A percentile compares a stretch with the other conserved stretches of the same genome.
These are phyloP conservation scores for Funneliformis caledonium DNA, from an alignment of 371 early-diverging fungal genomes.

Conservation along the genomic window DNA sequence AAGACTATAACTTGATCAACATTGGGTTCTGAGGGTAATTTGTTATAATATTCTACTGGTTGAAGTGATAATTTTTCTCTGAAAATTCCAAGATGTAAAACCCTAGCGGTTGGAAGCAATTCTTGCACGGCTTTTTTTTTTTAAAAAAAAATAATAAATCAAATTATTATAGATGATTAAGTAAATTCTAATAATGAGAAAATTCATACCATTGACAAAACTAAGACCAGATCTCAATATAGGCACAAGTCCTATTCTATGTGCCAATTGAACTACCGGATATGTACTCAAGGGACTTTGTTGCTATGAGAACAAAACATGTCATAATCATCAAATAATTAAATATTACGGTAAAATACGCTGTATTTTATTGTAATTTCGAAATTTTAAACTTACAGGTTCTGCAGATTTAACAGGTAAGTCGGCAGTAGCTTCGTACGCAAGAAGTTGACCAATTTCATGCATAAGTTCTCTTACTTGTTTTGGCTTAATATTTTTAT, in stretches of 20 bases:
- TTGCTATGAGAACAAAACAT: constrained; percentile 44
- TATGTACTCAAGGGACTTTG: constrained; percentile 58
- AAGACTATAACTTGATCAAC: constrained; percentile 76
- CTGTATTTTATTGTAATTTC: background rate
- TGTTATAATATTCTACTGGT: constrained; percentile 95
- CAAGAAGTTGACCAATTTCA: constrained; percentile 67
- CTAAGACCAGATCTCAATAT: constrained; percentile 82
- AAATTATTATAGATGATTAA: background rate
- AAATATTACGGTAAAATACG: constrained; percentile 4
- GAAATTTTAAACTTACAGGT: constrained; percentile 45
- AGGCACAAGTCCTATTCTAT: constrained; percentile 76
- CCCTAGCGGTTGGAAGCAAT: constrained; percentile 74
- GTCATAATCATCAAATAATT: background rate
- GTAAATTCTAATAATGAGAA: background rate
- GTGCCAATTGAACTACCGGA: constrained; percentile 55
- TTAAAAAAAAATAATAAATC: background rate
- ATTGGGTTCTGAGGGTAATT: constrained; percentile 71
- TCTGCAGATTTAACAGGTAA: constrained; percentile 53
- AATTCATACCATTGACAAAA: constrained; percentile 66
- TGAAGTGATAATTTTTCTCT: constrained; percentile 81
- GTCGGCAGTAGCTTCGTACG: constrained; percentile 70
- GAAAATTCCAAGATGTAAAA: constrained; percentile 83
- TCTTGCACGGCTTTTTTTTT: constrained; percentile 60
- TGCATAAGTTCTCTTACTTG: constrained; percentile 69
- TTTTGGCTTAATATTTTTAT: constrained; percentile 59